Evolutionary conservation across 495 filamentous ascomycete species (phyloP).

Genomic region (Penicillium malachiteum): DNA sequence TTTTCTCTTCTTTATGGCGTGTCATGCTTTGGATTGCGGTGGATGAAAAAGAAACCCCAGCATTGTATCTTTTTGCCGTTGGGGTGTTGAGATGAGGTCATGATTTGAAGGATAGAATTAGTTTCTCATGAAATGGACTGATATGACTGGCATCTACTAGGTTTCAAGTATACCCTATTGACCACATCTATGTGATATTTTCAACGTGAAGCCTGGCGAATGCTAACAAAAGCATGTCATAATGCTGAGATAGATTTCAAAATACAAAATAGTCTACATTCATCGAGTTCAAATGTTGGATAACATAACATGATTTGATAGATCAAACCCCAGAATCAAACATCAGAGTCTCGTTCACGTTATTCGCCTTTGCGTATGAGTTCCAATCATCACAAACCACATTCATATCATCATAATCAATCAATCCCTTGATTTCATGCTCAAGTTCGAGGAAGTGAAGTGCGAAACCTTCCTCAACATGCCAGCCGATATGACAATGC

Average conservation of each 20-base stretch:
- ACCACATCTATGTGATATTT: neutral
- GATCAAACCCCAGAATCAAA: neutral
- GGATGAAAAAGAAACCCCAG: conserved; percentile 2
- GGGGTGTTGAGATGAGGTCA: conserved; percentile 6
- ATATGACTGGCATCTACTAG: conserved; percentile 3
- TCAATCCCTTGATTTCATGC: conserved; percentile 27
- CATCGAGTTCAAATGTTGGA: too few relatives aligned
- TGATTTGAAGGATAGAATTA: conserved; percentile 8
- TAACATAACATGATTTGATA: neutral
- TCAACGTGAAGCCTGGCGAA: too few relatives aligned
- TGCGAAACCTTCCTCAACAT: conserved; percentile 37
- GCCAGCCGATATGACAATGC: conserved; percentile 50
- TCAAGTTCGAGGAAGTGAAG: conserved; percentile 44
- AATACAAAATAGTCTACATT: too few relatives aligned
- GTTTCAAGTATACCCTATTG: neutral
- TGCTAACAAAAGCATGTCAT: too few relatives aligned
- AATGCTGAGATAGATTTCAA: too few relatives aligned
- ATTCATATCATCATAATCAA: neutral
- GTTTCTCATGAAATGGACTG: conserved; percentile 5
- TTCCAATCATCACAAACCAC: neutral
- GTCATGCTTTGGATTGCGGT: conserved; percentile 1
- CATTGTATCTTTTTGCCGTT: conserved; percentile 4
- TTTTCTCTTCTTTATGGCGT: conserved; percentile 26
- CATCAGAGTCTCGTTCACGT: neutral
- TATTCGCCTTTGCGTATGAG: neutral